Conservation (phyloP, 2,329 filamentous ascomycete species). For the Fusarium agapanthi region DNA sequence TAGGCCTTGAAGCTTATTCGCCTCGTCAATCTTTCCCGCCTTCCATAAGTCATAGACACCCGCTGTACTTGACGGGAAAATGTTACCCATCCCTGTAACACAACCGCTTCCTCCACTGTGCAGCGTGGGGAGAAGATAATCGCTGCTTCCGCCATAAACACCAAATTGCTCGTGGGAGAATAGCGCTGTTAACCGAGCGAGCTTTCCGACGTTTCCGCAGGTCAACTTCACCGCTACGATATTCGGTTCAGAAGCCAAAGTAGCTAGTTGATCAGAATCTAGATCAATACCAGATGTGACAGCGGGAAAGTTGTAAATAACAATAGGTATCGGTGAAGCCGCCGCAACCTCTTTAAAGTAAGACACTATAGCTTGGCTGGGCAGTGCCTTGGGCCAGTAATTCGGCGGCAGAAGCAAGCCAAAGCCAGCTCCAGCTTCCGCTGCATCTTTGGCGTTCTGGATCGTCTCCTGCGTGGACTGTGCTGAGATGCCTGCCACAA, state of each 20-base stretch:
- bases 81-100: constrained; percentile 56
- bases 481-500: constrained; percentile 56
- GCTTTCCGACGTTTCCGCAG: constrained; percentile 74
- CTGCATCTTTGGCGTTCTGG: constrained; percentile 71
- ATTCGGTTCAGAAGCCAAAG: constrained; percentile 68
- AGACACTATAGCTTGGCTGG: constrained; percentile 60
- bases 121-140: constrained; percentile 54
- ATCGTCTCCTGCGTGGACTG: constrained; percentile 71
- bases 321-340: constrained; percentile 67
- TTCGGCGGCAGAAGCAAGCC: constrained; percentile 78
- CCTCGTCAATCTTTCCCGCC: constrained; percentile 49
- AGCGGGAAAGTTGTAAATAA: constrained; percentile 76
- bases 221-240: constrained; percentile 75
- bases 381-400: constrained; percentile 71
- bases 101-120: constrained; percentile 52
- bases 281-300: constrained; percentile 72
- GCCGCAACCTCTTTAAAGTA: constrained; percentile 74
- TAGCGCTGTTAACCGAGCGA: constrained; percentile 64
- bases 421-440: constrained; percentile 74
- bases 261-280: constrained; percentile 68
- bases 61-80: constrained; percentile 55
- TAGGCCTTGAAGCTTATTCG: constrained; percentile 50
- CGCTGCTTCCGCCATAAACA: constrained; percentile 55
- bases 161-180: constrained; percentile 52
- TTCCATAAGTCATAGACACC: constrained; percentile 53